Base-by-base conservation (phyloP, 73 alveolate species). In the Stentor roeselii region DNA sequence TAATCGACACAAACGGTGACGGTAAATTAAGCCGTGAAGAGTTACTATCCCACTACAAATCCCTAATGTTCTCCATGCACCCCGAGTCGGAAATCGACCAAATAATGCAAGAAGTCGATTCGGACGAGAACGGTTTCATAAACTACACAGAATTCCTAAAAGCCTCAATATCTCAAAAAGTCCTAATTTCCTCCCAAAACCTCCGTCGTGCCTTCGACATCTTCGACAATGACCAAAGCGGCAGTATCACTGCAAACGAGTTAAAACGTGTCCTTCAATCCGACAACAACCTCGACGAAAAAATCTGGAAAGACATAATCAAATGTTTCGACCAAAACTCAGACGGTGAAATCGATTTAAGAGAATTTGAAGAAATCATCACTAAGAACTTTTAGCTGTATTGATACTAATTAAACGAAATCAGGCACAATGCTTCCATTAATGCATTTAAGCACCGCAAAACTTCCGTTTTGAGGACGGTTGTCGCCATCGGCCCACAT, bases 401-500 rank as follows among this genome's bases (percentile, higher is more conserved):
- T 58, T 30, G 27, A 67, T 30, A 21, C 34, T 31, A 58, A 11
- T 90, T 94, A 92, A 32, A 92, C 90, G 76, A 86, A 92, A 61
- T 92, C 97, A 35, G 97, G 97, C 30, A 91, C 88, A 35, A 92
- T 88, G 21, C 85, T 34, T 34, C 94, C 93, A 83, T 87, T 92
- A 42, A 89, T 82, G 3, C 60, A 84, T 31, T 83, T 78, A 34
- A 92, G 76, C 67, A 86, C 86, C 15, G 94, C 97, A 84, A 92
- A 92, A 38, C 95, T 78, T 15, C 97, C 97, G 83, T 90, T 90
- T 74, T 87, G 59, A 11, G 97, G 97, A 59, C 95, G 76, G 77
- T 92, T 92, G 3, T 86, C 80, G 2, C 97, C 97, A 40, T 92
- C 95, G 32, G 97, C 97, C 95, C 92, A 91, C 93, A 90, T 85